Base-by-base conservation (phyloP, 2,329 filamentous ascomycete species). In the Penicillium nordicum region DNA sequence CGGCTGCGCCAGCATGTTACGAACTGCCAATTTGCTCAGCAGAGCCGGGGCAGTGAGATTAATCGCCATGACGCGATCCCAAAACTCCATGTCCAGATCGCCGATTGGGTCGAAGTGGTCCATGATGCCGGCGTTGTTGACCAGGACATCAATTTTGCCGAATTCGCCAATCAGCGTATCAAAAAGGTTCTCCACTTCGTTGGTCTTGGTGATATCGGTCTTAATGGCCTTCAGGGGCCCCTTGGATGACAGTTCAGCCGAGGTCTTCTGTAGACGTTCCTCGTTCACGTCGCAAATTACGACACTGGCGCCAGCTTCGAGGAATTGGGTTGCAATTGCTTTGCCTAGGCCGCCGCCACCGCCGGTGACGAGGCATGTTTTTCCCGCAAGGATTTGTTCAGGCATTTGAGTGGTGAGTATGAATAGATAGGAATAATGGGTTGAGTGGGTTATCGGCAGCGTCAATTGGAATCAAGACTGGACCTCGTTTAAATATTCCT, bases 111-210 rank as follows among this genome's bases (percentile, higher is more conserved):
- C 78, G 61, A 85, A 83, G 29, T 70, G 73, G 64, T 86, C 84
- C 73, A 83, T 81, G 44, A 85, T 75, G 23, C 79, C 84, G 10
- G 82, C 82, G 58, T 82, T 83, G 71, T 84, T 84, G 64, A 85
- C 69, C 5, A 86, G 72, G n/a, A 84, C 73, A 67, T 87, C 83
- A 18, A 84, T 67, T n/a, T 74, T 72, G 29, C 75, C 76, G 58
- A 80, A 82, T 21, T 59, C 53, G 2, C 48, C 23, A 29, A 63
- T 42, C 4, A 67, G 50, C 66, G 72, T 61, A 5, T 67, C 59
- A 52, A 79, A 76, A 0, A 79, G 65, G 9, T 64, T 58, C 43
- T 76, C 68, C 10, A 77, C 68, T 25, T 72, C 72, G 0, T 59
- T 58, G 12, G 69, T 65, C 0, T 66, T 65, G 8, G 76, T 75